These are phyloP conservation scores for Carallia pectinifolia DNA, from an alignment of 345 rosid species.

Conservation along the genomic window DNA sequence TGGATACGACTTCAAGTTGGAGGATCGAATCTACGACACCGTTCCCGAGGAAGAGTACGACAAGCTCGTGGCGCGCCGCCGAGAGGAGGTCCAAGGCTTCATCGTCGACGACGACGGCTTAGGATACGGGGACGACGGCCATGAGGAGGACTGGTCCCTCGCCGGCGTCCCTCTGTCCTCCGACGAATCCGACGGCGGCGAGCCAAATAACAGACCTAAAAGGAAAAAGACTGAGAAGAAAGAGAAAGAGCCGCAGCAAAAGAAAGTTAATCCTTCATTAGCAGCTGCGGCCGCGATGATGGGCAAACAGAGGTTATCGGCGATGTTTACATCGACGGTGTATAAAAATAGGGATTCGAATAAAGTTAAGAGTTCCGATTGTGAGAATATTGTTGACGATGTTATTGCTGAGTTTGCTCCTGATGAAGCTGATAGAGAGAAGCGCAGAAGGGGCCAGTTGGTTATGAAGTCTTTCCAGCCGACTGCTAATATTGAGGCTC, in stretches of 20 bases:
- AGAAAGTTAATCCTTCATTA: slow-evolving; percentile 56
- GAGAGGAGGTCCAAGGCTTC: slow-evolving; percentile 71
- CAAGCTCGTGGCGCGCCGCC: slow-evolving; percentile 66
- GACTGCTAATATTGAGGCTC: slow-evolving; percentile 31
- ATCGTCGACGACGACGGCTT: slow-evolving; percentile 74
- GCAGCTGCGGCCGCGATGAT: slow-evolving; percentile 79
- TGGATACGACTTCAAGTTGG: slow-evolving; percentile 60
- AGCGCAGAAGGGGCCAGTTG: slow-evolving; percentile 48
- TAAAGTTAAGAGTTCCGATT: slow-evolving; percentile 44
- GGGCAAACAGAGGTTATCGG: slow-evolving; percentile 79
- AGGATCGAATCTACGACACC: slow-evolving; percentile 73
- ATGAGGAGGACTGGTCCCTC: slow-evolving; percentile 89
- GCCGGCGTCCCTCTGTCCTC: slow-evolving; percentile 57
- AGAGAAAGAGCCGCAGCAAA: slow-evolving; percentile 32
- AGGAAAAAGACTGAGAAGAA: slow-evolving; percentile 57
- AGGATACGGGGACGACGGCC: slow-evolving; percentile 82
- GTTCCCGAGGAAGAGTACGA: slow-evolving; percentile 78
- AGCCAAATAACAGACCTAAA: slow-evolving; percentile 21
- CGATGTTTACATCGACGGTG: slow-evolving; percentile 74
- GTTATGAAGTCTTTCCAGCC: background rate
- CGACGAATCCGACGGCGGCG: slow-evolving; percentile 57
- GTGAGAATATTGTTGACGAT: slow-evolving; percentile 73
- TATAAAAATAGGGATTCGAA: slow-evolving; percentile 68
- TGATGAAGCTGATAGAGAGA: slow-evolving; percentile 67
- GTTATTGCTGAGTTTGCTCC: slow-evolving; percentile 80